A percentile compares a stretch with the other conserved stretches of the same genome.
These are phyloP conservation scores for Ascosphaera apis DNA, from an alignment of 2,329 filamentous ascomycete species.

Conservation along the genomic window DNA sequence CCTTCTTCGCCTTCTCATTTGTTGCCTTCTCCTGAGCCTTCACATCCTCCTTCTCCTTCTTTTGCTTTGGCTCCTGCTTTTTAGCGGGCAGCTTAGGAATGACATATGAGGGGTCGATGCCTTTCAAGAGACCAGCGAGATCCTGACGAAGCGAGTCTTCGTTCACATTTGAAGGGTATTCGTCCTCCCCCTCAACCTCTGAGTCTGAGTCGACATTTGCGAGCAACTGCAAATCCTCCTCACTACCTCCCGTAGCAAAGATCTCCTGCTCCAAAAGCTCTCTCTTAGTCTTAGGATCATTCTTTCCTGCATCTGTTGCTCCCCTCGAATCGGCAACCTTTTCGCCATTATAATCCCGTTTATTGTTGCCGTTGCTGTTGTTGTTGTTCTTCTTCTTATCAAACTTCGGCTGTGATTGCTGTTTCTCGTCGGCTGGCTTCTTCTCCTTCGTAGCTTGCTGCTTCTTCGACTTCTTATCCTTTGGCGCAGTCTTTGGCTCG, in stretches of 20 bases:
- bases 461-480: conserved; percentile 9
- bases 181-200: conserved; percentile 18
- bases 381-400: conserved; percentile 7
- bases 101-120: conserved; percentile 1
- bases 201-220: conserved; percentile 22
- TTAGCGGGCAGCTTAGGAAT: conserved; percentile 1
- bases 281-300: conserved; percentile 6
- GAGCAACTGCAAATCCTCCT: conserved; percentile 25
- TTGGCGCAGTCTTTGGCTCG: conserved; percentile 8
- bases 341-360: conserved; percentile 23
- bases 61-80: conserved; percentile 8
- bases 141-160: conserved; percentile 20
- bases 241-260: conserved; percentile 24
- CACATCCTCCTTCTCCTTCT: conserved; percentile 12
- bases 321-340: conserved; percentile 16
- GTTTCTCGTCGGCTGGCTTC: conserved; percentile 5
- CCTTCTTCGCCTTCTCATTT: conserved; percentile 6
- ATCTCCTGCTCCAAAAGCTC: conserved; percentile 21
- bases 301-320: conserved; percentile 4
- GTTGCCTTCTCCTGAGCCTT: conserved; percentile 6
- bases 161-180: conserved; percentile 9
- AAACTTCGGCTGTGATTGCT: conserved; percentile 3
- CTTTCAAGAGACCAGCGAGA: conserved; percentile 10
- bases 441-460: conserved; percentile 10
- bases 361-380: conserved; percentile 15